Base-by-base conservation (phyloP, 176 grass and related monocot species). In the Avena insularis region DNA sequence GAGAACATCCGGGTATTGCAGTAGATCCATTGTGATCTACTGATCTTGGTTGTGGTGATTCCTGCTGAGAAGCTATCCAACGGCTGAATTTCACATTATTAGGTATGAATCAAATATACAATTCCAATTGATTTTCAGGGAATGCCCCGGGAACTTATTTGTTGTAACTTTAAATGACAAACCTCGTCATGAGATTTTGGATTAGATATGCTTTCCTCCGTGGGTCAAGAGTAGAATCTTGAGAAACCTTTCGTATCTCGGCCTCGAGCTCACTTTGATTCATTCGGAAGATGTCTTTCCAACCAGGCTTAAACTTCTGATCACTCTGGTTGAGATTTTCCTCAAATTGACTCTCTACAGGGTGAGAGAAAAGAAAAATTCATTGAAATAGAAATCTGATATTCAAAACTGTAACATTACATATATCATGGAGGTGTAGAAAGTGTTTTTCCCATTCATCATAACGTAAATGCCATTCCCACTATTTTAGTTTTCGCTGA, bases 121-220 rank as follows among this genome's bases (percentile, higher is more conserved):
- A 19, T 2, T 50, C 38, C 53, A 68, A 84, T 10, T 61, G 67
- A 77, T 25, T 88, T 68, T 33, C 25, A 10, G 14, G 45, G 13
- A 60, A 61, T 79, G 0, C 1, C 2, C 43, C 16, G 31, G 10
- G 20, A 70, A 64, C 8, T 64, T 74, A 27, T 68, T 48, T 61
- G 31, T 0, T 90, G 61, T 46, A 59, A 60, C 79, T 43, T 43
- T 43, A 43, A 19, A 79, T 29, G 29, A 79, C 40, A 62, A 83
- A 95, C 95, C 95, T 98, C 19, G 95, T 98, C 95, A 98, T 98
- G 29, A 98, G 91, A 85, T 98, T 98, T 87, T 98, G 95, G 27
- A 98, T 95, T 79, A 98, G 86, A 92, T 98, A 98, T 55, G 95
- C 95, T 73, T 93, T 98, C 73, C 93, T 89, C 57, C 93, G 84